phyloP scores from a whole-genome alignment of 192 early-diverging fungal species.

The Coemansia sp. region DNA sequence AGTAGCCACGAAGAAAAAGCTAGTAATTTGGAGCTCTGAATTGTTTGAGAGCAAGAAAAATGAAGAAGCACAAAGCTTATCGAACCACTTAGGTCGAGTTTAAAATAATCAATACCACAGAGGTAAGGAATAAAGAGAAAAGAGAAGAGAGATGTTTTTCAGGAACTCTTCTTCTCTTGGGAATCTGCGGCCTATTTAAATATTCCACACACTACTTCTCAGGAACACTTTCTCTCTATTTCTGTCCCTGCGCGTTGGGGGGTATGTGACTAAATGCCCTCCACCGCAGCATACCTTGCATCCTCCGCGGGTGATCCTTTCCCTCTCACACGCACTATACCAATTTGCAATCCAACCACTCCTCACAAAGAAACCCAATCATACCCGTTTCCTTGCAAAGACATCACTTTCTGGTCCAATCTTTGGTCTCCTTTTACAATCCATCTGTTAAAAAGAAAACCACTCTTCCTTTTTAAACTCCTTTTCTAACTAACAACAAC shows the following conservation, averaged over 20 bases:
- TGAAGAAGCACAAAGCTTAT: too few relatives aligned
- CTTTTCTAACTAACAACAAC: too few relatives aligned
- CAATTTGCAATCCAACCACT: neutral
- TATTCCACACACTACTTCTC: constrained; percentile 1
- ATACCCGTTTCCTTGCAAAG: too few relatives aligned
- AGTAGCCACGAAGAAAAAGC: neutral
- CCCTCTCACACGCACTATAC: constrained; percentile 11
- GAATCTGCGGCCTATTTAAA: neutral
- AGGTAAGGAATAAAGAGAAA: neutral
- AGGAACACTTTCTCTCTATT: neutral
- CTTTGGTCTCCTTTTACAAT: too few relatives aligned
- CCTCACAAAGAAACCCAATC: too few relatives aligned
- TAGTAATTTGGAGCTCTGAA: neutral
- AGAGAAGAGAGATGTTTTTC: neutral
- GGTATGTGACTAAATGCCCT: too few relatives aligned
- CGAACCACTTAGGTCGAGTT: too few relatives aligned
- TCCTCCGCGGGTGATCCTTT: neutral
- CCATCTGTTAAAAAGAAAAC: too few relatives aligned
- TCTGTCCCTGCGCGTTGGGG: neutral
- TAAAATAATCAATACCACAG: too few relatives aligned
- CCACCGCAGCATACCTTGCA: too few relatives aligned
- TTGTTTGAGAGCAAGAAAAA: neutral
- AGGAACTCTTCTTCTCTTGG: neutral
- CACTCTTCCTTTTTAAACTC: too few relatives aligned
- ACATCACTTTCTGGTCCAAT: too few relatives aligned